Conservation (phyloP, 2,329 filamentous ascomycete genomes). For the Nemania sp. region DNA sequence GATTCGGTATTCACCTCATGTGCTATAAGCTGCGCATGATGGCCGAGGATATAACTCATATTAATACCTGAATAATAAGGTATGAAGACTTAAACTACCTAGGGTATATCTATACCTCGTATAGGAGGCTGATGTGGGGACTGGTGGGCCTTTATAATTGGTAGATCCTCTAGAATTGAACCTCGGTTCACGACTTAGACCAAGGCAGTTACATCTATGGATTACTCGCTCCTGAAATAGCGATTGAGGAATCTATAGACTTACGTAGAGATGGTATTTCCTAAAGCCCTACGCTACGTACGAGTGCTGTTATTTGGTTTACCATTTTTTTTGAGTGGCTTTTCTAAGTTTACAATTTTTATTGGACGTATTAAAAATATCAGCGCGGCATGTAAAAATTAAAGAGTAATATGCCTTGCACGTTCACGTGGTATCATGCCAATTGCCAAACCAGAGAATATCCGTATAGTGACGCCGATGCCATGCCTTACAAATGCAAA, state of each 20-base stretch:
- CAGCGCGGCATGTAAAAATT: neutral
- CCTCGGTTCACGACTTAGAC: neutral
- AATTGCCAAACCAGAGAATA: constrained; percentile 11
- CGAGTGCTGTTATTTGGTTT: too few relatives aligned
- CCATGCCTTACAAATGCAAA: constrained; percentile 25
- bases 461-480: constrained; percentile 17
- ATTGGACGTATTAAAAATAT: constrained; percentile 11
- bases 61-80: neutral
- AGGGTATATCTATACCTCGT: neutral
- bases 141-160: neutral
- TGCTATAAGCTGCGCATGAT: neutral
- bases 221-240: neutral
- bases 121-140: neutral
- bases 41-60: neutral
- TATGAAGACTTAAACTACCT: neutral
- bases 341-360: constrained; percentile 36
- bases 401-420: constrained; percentile 10
- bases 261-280: neutral
- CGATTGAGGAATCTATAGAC: neutral
- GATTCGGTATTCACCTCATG: neutral
- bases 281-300: neutral
- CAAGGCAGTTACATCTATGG: neutral
- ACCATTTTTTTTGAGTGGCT: constrained; percentile 24
- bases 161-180: neutral
- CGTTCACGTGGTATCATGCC: constrained; percentile 24